Percentiles rank a stretch among this genome's conserved stretches.
Evolutionary conservation across 345 rosid genomes (phyloP).

Genomic region (Hirschfeldia incana): DNA sequence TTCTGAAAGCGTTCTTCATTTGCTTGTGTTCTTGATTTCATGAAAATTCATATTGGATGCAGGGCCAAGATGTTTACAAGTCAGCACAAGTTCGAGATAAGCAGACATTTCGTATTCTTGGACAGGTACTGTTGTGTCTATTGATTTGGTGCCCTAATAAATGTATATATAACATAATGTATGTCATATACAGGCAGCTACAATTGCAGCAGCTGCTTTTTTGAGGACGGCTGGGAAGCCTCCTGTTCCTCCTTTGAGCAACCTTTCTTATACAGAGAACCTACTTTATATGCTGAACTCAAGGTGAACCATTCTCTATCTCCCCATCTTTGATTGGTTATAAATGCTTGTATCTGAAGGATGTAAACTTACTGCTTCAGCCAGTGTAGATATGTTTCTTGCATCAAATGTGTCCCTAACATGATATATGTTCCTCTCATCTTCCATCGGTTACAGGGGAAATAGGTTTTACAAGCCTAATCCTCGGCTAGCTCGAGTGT

Average conservation of each 20-base stretch:
- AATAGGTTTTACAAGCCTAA: conserved; percentile 78
- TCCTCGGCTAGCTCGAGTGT: conserved; percentile 80
- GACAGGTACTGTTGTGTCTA: conserved; percentile 55
- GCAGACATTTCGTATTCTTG: conserved; percentile 84
- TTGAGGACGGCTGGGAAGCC: conserved; percentile 79
- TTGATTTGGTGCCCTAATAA: background rate
- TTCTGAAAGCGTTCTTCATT: background rate
- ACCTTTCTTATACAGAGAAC: conserved; percentile 81
- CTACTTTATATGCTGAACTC: conserved; percentile 87
- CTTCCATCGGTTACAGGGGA: conserved; percentile 53
- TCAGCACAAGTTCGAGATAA: conserved; percentile 83
- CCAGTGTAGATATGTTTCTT: background rate
- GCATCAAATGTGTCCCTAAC: background rate
- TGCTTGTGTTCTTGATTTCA: background rate
- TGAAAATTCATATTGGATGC: background rate
- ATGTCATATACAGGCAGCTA: conserved; percentile 53
- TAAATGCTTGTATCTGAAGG: background rate
- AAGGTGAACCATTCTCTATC: conserved; percentile 48
- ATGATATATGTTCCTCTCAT: background rate
- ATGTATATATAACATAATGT: background rate
- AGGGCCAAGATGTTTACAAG: conserved; percentile 54
- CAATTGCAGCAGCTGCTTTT: conserved; percentile 86
- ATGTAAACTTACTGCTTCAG: background rate
- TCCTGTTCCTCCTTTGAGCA: conserved; percentile 79
- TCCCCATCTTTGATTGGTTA: background rate